Evolutionary conservation across 345 rosid genomes (phyloP).

Genomic region (Pugionium cornutum): DNA sequence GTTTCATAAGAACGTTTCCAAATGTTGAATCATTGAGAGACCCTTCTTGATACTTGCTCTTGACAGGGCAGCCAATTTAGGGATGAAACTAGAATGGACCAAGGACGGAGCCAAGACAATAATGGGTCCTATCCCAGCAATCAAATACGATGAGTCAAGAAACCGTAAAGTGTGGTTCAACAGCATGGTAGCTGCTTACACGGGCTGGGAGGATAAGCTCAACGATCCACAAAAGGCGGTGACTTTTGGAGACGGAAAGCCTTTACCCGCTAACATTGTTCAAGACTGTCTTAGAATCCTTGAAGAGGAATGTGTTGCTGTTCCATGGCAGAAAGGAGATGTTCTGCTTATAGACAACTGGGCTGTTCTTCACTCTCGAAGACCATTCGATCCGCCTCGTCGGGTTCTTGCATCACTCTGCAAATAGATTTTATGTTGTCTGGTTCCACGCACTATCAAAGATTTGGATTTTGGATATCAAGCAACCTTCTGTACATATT

Average conservation of each 20-base stretch:
- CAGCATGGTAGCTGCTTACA: slow-evolving; percentile 89
- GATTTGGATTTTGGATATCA: background rate
- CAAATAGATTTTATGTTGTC: slow-evolving; percentile 45
- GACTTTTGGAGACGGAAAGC: slow-evolving; percentile 68
- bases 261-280: slow-evolving; percentile 62
- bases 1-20: background rate
- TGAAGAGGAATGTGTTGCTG: slow-evolving; percentile 74
- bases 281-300: slow-evolving; percentile 62
- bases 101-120: slow-evolving; percentile 66
- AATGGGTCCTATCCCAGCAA: slow-evolving; percentile 89
- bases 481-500: slow-evolving; percentile 17
- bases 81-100: slow-evolving; percentile 84
- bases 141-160: slow-evolving; percentile 61
- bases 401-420: slow-evolving; percentile 83
- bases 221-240: slow-evolving; percentile 77
- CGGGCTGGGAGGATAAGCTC: slow-evolving; percentile 76
- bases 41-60: background rate
- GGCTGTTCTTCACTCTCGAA: slow-evolving; percentile 86
- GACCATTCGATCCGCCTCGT: slow-evolving; percentile 73
- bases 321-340: slow-evolving; percentile 93
- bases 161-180: slow-evolving; percentile 86
- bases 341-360: slow-evolving; percentile 71
- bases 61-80: slow-evolving; percentile 72
- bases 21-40: background rate
- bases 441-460: background rate